Conservation (phyloP, 139 green algal genomes). For the Gonium pectorale region DNA sequence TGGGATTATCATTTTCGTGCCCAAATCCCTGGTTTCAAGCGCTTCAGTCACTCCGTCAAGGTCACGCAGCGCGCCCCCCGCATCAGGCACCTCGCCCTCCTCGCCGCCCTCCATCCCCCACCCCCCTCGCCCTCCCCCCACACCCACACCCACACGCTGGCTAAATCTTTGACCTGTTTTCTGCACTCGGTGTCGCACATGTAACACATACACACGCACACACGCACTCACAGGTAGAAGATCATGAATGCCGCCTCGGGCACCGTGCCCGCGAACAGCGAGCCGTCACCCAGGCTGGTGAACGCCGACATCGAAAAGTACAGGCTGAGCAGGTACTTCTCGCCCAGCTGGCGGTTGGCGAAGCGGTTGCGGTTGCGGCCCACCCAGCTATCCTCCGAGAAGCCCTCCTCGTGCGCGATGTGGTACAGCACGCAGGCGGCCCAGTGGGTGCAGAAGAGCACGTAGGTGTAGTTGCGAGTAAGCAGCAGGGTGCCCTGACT, state of each 20-base stretch:
- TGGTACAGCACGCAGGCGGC: constrained; percentile 35
- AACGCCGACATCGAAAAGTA: constrained; percentile 17
- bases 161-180: no score
- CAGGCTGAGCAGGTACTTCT: constrained; percentile 30
- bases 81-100: no score
- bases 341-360: neutral
- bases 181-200: no score
- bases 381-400: constrained; percentile 21
- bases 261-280: neutral
- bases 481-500: constrained; percentile 25
- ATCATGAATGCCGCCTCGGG: constrained; percentile 28
- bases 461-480: constrained; percentile 39
- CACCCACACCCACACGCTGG: no score
- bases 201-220: no score
- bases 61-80: no score
- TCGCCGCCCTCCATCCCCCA: no score
- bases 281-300: constrained; percentile 6
- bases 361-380: constrained; percentile 30
- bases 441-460: constrained; percentile 33
- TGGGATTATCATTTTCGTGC: no score
- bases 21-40: no score
- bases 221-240: constrained; percentile 28
- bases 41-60: no score
- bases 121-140: no score
- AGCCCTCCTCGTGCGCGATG: neutral